Percentiles rank a stretch among this genome's conserved stretches.
Evolutionary conservation across 768 basidiomycete genomes (phyloP).

Genomic region (Hebeloma cylindrosporum): DNA sequence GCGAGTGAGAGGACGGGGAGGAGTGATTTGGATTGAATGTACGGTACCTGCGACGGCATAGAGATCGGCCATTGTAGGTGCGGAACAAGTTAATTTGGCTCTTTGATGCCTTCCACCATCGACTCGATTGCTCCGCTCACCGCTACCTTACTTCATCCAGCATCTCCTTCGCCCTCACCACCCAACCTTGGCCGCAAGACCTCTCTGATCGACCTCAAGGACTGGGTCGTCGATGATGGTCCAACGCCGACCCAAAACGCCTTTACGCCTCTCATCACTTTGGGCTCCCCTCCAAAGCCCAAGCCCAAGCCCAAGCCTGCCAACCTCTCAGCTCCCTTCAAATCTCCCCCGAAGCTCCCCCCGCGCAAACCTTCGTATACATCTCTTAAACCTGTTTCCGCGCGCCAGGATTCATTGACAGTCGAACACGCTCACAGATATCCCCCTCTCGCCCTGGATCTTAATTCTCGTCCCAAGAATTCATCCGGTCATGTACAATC

Average conservation of each 20-base stretch:
- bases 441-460: constrained; percentile 44
- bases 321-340: constrained; percentile 19
- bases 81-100: constrained; percentile 12
- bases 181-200: constrained; percentile 50
- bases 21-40: neutral
- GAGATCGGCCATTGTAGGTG: constrained; percentile 42
- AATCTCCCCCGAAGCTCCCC: constrained; percentile 56
- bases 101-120: constrained; percentile 23
- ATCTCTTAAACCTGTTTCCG: constrained; percentile 44
- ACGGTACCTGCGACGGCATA: constrained; percentile 78
- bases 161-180: constrained; percentile 52
- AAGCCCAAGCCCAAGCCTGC: constrained; percentile 27
- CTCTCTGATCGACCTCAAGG: constrained; percentile 69
- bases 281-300: constrained; percentile 45
- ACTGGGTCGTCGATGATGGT: constrained; percentile 72
- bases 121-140: constrained; percentile 48
- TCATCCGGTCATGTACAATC: constrained; percentile 50
- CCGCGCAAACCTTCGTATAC: constrained; percentile 61
- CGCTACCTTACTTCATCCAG: constrained; percentile 40
- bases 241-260: constrained; percentile 34
- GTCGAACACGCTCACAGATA: constrained; percentile 61
- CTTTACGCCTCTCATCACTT: constrained; percentile 49
- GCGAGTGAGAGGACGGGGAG: constrained; percentile 5
- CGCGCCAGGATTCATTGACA: constrained; percentile 43
- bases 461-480: constrained; percentile 29